phyloP scores from a whole-genome alignment of 176 grass and related monocot species.

The Triticum dicoccoides region DNA sequence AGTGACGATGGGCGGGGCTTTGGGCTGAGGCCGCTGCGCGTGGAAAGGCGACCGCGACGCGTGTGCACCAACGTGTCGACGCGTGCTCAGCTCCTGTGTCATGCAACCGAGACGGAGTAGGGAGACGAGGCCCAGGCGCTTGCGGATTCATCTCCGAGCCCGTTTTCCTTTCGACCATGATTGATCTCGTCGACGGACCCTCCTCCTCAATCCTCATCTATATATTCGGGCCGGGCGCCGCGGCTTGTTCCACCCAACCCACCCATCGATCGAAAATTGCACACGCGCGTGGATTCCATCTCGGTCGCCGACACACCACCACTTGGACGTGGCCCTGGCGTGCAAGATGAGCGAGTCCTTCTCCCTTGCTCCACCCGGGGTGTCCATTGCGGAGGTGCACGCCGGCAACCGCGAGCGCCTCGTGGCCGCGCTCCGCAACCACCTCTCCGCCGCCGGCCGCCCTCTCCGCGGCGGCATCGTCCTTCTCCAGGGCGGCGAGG shows the following conservation, averaged over 20 bases:
- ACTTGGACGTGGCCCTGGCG: too few species aligned
- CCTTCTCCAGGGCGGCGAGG: slow-evolving; percentile 70
- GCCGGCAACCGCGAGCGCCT: slow-evolving; percentile 71
- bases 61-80: neutral
- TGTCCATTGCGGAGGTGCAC: slow-evolving; percentile 71
- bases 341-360: neutral
- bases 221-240: too few species aligned
- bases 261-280: too few species aligned
- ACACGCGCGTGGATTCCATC: too few species aligned
- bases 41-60: neutral
- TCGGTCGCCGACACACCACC: too few species aligned
- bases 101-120: too few species aligned
- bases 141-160: too few species aligned
- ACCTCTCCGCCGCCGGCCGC: slow-evolving; percentile 47
- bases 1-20: neutral
- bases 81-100: neutral
- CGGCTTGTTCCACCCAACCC: too few species aligned
- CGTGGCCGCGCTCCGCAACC: slow-evolving; percentile 35
- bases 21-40: neutral
- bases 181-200: too few species aligned
- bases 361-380: slow-evolving; percentile 45
- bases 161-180: too few species aligned
- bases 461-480: slow-evolving; percentile 48
- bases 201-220: too few species aligned
- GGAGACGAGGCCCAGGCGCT: too few species aligned